phyloP scores from a whole-genome alignment of 805 yeast species.

The Tetrapisispora pingtungensis region DNA sequence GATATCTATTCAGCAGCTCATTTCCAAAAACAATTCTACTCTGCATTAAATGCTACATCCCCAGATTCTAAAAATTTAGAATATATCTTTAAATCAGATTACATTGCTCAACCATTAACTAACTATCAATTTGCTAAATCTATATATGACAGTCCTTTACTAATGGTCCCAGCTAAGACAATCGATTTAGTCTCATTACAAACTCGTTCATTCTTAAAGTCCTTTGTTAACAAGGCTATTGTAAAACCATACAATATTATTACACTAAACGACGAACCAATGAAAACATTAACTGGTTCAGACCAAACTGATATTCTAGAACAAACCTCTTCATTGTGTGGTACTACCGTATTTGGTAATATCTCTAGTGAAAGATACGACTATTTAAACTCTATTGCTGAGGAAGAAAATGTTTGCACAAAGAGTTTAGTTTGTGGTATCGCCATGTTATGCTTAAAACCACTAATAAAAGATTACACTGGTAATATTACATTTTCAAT shows the following conservation, averaged over 20 bases:
- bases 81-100: not conserved
- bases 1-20: conserved; percentile 25
- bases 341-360: conserved; percentile 13
- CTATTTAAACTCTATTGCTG: not conserved
- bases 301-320: conserved; percentile 2
- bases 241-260: conserved; percentile 18
- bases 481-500: conserved; percentile 17
- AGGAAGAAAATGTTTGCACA: conserved; percentile 13
- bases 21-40: conserved; percentile 19
- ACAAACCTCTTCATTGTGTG: conserved; percentile 18
- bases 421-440: conserved; percentile 23
- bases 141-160: conserved; percentile 18
- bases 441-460: conserved; percentile 20
- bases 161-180: conserved; percentile 20
- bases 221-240: conserved; percentile 15
- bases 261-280: conserved; percentile 5
- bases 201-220: conserved; percentile 22
- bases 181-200: conserved; percentile 19
- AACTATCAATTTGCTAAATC: conserved; percentile 13
- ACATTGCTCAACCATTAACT: not conserved
- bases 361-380: conserved; percentile 2
- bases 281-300: not conserved
- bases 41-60: not conserved
- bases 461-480: conserved; percentile 13
- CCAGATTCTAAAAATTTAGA: not conserved